These are phyloP conservation scores for Fusarium citri DNA, from an alignment of 2,329 filamentous ascomycete species.

Conservation along the genomic window DNA sequence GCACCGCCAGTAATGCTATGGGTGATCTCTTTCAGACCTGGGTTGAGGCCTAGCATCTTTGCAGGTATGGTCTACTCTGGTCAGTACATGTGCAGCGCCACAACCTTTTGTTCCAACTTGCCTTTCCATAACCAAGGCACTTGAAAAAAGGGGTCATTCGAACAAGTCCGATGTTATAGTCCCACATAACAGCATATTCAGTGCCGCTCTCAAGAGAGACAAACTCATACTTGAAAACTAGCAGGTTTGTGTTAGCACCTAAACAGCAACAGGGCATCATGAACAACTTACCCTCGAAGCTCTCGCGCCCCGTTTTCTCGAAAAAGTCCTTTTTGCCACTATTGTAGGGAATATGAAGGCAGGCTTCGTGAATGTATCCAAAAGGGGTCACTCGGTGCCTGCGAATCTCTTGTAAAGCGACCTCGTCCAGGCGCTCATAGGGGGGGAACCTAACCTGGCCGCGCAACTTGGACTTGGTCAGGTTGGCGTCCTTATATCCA, in stretches of 20 bases:
- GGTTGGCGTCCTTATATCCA: conserved; percentile 61
- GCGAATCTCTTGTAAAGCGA: conserved; percentile 67
- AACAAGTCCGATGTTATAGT: conserved; percentile 94
- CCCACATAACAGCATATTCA: conserved; percentile 89
- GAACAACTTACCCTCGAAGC: conserved; percentile 78
- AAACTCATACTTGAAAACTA: conserved; percentile 73
- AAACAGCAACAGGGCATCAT: conserved; percentile 5
- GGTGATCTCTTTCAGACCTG: conserved; percentile 86
- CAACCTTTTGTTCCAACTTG: conserved; percentile 51
- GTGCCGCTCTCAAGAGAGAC: conserved; percentile 73
- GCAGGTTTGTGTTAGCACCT: conserved; percentile 16
- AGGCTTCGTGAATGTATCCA: conserved; percentile 69
- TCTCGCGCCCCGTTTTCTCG: conserved; percentile 86
- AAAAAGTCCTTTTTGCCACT: conserved; percentile 93
- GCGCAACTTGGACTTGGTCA: conserved; percentile 69
- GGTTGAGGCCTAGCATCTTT: conserved; percentile 82
- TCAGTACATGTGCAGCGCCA: conserved; percentile 19
- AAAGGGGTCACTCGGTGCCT: conserved; percentile 75
- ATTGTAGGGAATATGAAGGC: conserved; percentile 89
- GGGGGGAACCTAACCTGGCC: conserved; percentile 80
- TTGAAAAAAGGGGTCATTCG: conserved; percentile 97
- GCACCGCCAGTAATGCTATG: conserved; percentile 96
- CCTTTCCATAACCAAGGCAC: conserved; percentile 88
- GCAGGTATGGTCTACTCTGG: conserved; percentile 82
- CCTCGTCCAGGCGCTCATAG: conserved; percentile 72